Evolutionary conservation across 2,329 filamentous ascomycete species (phyloP), one percentile per base, ranked within the genome.

Genomic region (Ophiostoma triangulosporum): DNA sequence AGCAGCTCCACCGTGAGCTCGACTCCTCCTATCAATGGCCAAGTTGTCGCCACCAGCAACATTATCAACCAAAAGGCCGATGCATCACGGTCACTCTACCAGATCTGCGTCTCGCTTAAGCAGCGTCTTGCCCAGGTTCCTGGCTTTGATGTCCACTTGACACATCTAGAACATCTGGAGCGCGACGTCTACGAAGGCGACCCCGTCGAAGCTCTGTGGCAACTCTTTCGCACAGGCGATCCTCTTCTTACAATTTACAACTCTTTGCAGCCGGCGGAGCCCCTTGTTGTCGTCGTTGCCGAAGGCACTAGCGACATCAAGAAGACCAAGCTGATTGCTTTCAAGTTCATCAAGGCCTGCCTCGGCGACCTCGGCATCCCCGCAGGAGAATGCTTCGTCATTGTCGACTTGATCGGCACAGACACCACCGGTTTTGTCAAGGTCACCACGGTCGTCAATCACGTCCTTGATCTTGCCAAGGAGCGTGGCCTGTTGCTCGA

Each of bases 401-500:
- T 98, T 61, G 86, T 81, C 55, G 91, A 98, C 68, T 73, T 97
- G 46, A 90, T 93, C 68, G 88, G 88, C 52, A 88, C 90, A 62
- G 94, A 96, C 68, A 98, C 93, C 1, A 96, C 88, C 45, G 93
- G 93, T 3, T 97, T 98, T 66, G 89, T 96, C 60, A 97, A 97
- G 78, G 87, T 88, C 15, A 48, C 48, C 24, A 87, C 88, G 70
- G 88, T 95, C 54, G 87, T 98, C 59, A 96, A 95, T 65, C 80
- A 83, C 59, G 90, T 97, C 15, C 80, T 98, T 51, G 91, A 98
- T 64, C 78, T 90, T 50, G 81, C 93, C 50, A 83, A 93, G 60
- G 73, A 85, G 62, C 80, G 84, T 58, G 88, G 89, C 7, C 77
- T 89, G 52, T 77, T 97, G 51, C 72, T 75, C 56, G 74, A 81